Base-by-base conservation (phyloP, 441 rosid species). In the Syzygium malaccense region DNA sequence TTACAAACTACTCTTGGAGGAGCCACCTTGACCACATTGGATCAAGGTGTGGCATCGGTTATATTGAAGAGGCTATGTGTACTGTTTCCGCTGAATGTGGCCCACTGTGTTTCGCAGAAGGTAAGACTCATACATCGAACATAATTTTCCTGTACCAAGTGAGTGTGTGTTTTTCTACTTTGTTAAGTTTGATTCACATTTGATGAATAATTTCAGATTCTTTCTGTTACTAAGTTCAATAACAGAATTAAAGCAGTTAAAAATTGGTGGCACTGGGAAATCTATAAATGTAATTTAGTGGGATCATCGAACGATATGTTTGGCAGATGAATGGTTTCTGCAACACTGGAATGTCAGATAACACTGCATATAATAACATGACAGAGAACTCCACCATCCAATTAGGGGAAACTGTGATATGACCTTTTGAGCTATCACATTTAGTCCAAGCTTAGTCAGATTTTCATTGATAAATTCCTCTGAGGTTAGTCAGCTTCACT, bases 1-100 rank as follows among this genome's bases (percentile, higher is more conserved):
- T 90, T 89, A 51, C 86, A 88, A 78, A 68, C 90, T 89, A 49
- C 88, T 91, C 86, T 83, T 89, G 93, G 91, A 91, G 91, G 89
- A 87, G 71, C 55, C 83, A 91, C 91, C 85, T 83, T 86, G 83
- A 87, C 90, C 86, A 33, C 90, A 85, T 92, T 91, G 93, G 94
- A 95, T 89, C 93, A 92, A 57, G 89, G 89, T 87, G 91, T 93
- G 86, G 92, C 93, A 86, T 93, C 95, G 86, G 26, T 91, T 88
- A 85, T 95, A 90, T 85, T 89, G 86, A 98, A 94, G 95, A 95
- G 94, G 90, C 92, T 98, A 87, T 88, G 95, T 66, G 91, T 89
- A 49, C 88, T 89, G 23, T 97, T 97, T 91, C 99, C 98, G 11
- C 92, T 96, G 85, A 90, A 92, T 93, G 93, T 94, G 66, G 88